Evolutionary conservation across 257 asterid genomes (phyloP).

Genomic region (Gynochthodes officinalis): DNA sequence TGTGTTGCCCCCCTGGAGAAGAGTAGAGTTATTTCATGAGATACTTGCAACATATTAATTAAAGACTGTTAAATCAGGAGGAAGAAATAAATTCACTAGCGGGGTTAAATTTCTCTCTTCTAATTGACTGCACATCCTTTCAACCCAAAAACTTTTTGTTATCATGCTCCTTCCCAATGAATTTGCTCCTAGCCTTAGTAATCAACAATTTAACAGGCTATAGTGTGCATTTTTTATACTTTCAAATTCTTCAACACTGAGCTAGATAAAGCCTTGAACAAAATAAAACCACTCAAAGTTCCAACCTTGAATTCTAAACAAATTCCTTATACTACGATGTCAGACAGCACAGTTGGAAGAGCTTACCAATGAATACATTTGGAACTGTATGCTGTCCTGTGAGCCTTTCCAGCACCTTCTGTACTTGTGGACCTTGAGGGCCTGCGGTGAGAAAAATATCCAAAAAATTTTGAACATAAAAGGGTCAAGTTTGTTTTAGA

Average conservation of each 20-base stretch:
- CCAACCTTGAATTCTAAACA: not conserved
- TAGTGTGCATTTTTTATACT: not conserved
- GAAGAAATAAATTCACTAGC: not conserved
- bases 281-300: not conserved
- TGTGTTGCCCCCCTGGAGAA: constrained; percentile 72
- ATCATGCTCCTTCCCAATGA: not conserved
- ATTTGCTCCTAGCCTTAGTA: not conserved
- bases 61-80: not conserved
- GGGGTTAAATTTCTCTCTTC: not conserved
- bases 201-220: not conserved
- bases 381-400: constrained; percentile 96
- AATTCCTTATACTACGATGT: not conserved
- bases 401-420: constrained; percentile 69
- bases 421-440: constrained; percentile 71
- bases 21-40: constrained; percentile 12
- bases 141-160: not conserved
- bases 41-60: not conserved
- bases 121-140: not conserved
- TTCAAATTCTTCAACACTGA: not conserved
- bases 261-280: not conserved
- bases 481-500: not conserved
- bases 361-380: constrained; percentile 85
- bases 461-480: not conserved
- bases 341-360: not conserved
- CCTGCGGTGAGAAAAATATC: constrained; percentile 43